Percentiles rank a stretch among this genome's conserved stretches.
Evolutionary conservation across 371 early-diverging fungal genomes (phyloP).

Genomic region (Mucor lusitanicus): DNA sequence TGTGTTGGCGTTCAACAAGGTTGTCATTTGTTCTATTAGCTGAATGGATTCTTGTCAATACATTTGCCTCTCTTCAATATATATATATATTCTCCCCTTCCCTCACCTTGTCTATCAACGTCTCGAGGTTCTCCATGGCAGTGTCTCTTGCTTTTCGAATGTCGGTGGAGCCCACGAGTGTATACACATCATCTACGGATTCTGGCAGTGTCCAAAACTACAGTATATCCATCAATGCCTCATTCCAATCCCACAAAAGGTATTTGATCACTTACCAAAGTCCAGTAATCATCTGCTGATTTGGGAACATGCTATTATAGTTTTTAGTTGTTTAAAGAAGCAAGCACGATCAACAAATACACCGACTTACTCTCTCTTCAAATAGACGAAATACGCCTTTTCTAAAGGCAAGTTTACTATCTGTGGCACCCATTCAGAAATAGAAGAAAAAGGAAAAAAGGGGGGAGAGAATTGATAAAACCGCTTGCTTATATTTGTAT

Average conservation of each 20-base stretch:
- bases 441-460: not conserved
- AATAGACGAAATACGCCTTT: constrained; percentile 76
- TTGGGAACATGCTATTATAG: constrained; percentile 35
- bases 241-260: not conserved
- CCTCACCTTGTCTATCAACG: constrained; percentile 57
- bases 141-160: constrained; percentile 70
- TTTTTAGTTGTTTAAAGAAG: not conserved
- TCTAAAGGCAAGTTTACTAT: constrained; percentile 81
- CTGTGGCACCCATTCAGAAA: constrained; percentile 75
- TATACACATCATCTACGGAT: constrained; percentile 80
- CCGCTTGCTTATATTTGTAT: not conserved
- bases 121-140: constrained; percentile 70
- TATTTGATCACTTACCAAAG: constrained; percentile 41
- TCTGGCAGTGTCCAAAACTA: constrained; percentile 78
- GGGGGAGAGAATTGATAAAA: not conserved
- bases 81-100: not conserved
- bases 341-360: not conserved
- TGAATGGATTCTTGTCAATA: not conserved
- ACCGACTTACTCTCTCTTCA: constrained; percentile 63
- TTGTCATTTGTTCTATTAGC: constrained; percentile 4
- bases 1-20: constrained; percentile 32
- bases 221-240: not conserved
- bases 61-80: too few relatives aligned
- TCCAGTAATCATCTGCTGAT: constrained; percentile 66
- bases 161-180: constrained; percentile 75